Percentiles rank a stretch among this genome's conserved stretches.
These are phyloP conservation scores for Blastosporella zonata DNA, from an alignment of 1,284 basidiomycete species.

Conservation along the genomic window DNA sequence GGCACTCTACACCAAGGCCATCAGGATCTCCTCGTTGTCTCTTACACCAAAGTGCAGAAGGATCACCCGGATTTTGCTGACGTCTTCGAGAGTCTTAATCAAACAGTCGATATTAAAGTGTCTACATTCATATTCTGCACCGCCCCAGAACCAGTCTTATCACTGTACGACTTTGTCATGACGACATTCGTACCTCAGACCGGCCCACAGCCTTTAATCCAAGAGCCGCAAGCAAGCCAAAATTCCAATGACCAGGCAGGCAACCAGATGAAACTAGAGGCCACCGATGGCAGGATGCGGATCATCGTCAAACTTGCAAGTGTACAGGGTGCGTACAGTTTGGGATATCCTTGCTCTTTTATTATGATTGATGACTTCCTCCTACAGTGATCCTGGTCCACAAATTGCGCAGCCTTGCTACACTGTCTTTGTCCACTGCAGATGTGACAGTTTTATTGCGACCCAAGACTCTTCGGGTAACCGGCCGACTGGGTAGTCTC, in stretches of 20 bases:
- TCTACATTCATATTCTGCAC: constrained; percentile 93
- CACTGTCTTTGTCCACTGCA: constrained; percentile 89
- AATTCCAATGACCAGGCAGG: background rate
- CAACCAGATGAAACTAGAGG: background rate
- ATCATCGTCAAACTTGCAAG: constrained; percentile 86
- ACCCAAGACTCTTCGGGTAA: constrained; percentile 75
- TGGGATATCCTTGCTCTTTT: background rate
- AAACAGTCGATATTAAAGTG: constrained; percentile 84
- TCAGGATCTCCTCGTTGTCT: constrained; percentile 81
- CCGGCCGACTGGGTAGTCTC: constrained; percentile 84
- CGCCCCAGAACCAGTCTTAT: constrained; percentile 89
- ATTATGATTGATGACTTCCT: background rate
- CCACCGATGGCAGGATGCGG: constrained; percentile 63
- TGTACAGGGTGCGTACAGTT: constrained; percentile 70
- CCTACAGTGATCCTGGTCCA: constrained; percentile 37
- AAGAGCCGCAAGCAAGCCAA: constrained; percentile 4
- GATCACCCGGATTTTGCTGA: constrained; percentile 87
- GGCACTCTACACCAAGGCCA: constrained; percentile 38
- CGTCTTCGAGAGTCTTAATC: constrained; percentile 85
- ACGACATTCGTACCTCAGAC: constrained; percentile 80
- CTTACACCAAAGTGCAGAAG: constrained; percentile 80
- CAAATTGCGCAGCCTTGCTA: constrained; percentile 72
- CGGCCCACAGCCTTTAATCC: constrained; percentile 4
- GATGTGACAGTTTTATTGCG: constrained; percentile 82
- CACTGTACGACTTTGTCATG: constrained; percentile 98